Evolutionary conservation across 1,139 yeast species (phyloP), one percentile per base, ranked within the genome.

Genomic region (Trichomonascaceae sp.): DNA sequence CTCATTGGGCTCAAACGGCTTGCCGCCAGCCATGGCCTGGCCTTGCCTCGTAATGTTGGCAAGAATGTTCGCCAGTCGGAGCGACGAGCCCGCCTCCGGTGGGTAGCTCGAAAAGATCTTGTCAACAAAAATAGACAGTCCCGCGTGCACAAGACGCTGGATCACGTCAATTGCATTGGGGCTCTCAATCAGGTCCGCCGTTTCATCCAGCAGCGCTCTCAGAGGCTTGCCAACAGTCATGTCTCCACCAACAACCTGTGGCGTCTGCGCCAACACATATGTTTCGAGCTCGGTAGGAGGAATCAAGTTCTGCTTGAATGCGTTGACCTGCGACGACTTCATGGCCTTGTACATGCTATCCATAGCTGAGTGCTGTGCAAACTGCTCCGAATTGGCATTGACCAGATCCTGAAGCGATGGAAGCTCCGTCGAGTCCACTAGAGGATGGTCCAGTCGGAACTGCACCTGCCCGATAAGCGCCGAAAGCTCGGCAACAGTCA

Each of bases 31-130:
- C 47, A 79, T 57, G 25, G 67, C 66, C 39, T 68, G 71, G 28
- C 79, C 72, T 50, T 79, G 89, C 33, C 75, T 67, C 3, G 82
- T 70, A 32, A 77, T 63, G 39, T 71, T 74, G 2, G 89, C 87
- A 42, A 76, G 63, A 43, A 74, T 65, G 37, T 71, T 73, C 15
- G 87, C 94, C 44, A 78, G 66, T 56, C 76, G 81, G 48, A 65
- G 67, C 46, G 45, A 50, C 23, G 40, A 29, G 9, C 37, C 39
- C 11, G 34, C 43, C 11, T 37, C 40, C 9, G 46, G 35, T 3
- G 51, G 47, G 31, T 48, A 51, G 16, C 44, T 36, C n/a, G 43
- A 31, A 2, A 48, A 38, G 22, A 52, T 39, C 37, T 49, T 45
- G 37, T 54, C 47, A 31, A 57, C 54, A 27, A 54, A 45, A 28